Conservation (phyloP, 2,329 filamentous ascomycete species). For the Fusarium devonianum region DNA sequence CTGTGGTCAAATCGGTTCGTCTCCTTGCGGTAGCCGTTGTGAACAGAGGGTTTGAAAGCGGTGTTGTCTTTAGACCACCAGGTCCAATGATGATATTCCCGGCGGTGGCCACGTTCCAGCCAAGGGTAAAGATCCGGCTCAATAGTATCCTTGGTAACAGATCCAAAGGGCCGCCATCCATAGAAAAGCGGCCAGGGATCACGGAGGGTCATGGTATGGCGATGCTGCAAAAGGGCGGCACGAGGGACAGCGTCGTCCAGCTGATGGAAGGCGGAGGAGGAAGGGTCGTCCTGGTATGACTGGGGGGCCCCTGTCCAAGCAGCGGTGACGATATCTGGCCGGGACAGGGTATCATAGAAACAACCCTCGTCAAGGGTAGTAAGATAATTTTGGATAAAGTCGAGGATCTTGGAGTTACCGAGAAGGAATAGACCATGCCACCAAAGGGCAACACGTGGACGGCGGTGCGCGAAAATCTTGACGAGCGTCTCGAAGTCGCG, state of each 20-base stretch:
- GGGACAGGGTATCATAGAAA: constrained; percentile 36
- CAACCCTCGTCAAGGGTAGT: constrained; percentile 40
- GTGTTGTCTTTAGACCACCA: constrained; percentile 39
- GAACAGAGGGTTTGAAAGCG: constrained; percentile 13
- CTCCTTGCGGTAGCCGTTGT: constrained; percentile 34
- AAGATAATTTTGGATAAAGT: constrained; percentile 37
- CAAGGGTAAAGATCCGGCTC: constrained; percentile 41
- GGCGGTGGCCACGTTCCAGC: constrained; percentile 37
- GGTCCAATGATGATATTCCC: constrained; percentile 38
- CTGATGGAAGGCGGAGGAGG: constrained; percentile 17
- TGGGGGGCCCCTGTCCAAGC: constrained; percentile 38
- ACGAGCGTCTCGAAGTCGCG: constrained; percentile 36
- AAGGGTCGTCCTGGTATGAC: constrained; percentile 35
- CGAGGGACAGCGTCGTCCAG: constrained; percentile 29
- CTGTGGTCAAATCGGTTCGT: constrained; percentile 16
- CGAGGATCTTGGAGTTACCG: constrained; percentile 28
- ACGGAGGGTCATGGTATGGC: constrained; percentile 38
- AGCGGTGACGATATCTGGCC: constrained; percentile 40
- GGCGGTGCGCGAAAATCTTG: constrained; percentile 38
- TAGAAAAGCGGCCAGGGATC: constrained; percentile 42
- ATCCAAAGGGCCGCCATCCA: constrained; percentile 39
- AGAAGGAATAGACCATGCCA: constrained; percentile 43
- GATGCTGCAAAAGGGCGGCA: constrained; percentile 36
- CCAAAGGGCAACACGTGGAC: constrained; percentile 41
- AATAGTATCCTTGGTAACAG: constrained; percentile 27